Percentiles rank a stretch among this genome's conserved stretches.
Evolutionary conservation across 2,329 filamentous ascomycete genomes (phyloP).

Genomic region (Sordariomycetes sp.): DNA sequence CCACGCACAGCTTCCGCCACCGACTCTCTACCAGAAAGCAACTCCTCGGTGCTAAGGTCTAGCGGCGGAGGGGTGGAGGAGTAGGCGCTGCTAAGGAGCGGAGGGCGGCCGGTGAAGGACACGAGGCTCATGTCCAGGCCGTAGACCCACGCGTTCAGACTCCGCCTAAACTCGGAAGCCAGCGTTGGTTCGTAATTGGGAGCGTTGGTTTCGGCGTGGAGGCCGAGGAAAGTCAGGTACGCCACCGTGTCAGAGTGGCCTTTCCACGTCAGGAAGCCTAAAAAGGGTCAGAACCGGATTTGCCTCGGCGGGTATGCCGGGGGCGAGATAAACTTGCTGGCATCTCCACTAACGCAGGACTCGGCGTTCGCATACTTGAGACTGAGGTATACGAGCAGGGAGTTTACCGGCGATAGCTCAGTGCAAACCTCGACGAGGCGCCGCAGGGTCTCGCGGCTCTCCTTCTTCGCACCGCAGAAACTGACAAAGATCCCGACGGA

Average conservation of each 20-base stretch:
- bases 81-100: slow-evolving; percentile 39
- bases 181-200: slow-evolving; percentile 14
- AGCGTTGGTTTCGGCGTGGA: slow-evolving; percentile 12
- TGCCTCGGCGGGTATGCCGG: background rate
- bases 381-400: slow-evolving; percentile 20
- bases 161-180: slow-evolving; percentile 18
- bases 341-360: slow-evolving; percentile 22
- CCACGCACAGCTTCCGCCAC: slow-evolving; percentile 21
- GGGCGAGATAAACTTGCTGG: slow-evolving; percentile 15
- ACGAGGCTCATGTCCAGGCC: slow-evolving; percentile 37
- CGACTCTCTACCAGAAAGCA: slow-evolving; percentile 30
- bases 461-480: background rate
- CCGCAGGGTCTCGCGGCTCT: slow-evolving; percentile 13
- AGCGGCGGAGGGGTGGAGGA: slow-evolving; percentile 41
- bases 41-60: slow-evolving; percentile 38
- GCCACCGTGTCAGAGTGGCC: slow-evolving; percentile 20
- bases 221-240: slow-evolving; percentile 15
- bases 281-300: background rate
- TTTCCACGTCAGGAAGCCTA: slow-evolving; percentile 20
- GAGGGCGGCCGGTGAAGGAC: slow-evolving; percentile 43
- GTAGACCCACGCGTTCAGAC: slow-evolving; percentile 24
- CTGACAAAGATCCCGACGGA: slow-evolving; percentile 25
- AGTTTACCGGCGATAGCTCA: slow-evolving; percentile 15
- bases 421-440: slow-evolving; percentile 17
- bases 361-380: slow-evolving; percentile 18